These are phyloP conservation scores for Fusarium mangiferae DNA, from an alignment of 2,329 filamentous ascomycete species.

Conservation along the genomic window DNA sequence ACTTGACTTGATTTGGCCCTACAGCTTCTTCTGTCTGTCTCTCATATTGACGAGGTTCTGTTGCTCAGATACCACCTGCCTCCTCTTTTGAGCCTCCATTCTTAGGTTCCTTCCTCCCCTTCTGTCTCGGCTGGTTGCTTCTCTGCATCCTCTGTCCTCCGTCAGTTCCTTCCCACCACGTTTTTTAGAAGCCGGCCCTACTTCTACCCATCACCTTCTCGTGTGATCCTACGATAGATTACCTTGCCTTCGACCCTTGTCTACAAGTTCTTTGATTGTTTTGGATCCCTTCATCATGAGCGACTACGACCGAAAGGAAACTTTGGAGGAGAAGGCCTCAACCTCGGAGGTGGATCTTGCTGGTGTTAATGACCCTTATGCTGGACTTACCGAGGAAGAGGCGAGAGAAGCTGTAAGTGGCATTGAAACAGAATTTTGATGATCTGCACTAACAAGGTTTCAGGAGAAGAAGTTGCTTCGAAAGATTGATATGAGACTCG, in stretches of 20 bases:
- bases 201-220: constrained; percentile 16
- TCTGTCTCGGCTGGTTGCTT: constrained; percentile 37
- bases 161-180: constrained; percentile 35
- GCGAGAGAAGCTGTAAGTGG: constrained; percentile 66
- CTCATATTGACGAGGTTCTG: constrained; percentile 33
- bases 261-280: neutral
- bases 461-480: constrained; percentile 71
- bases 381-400: constrained; percentile 71
- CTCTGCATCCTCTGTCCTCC: constrained; percentile 30
- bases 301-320: constrained; percentile 47
- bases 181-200: constrained; percentile 12
- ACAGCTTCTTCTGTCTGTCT: constrained; percentile 23
- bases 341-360: constrained; percentile 44
- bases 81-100: constrained; percentile 18
- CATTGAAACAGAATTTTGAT: neutral
- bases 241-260: neutral
- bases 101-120: constrained; percentile 1
- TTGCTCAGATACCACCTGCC: neutral
- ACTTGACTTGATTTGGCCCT: neutral
- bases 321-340: constrained; percentile 45
- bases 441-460: constrained; percentile 9
- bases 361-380: constrained; percentile 59
- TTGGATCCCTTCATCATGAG: constrained; percentile 43
- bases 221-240: constrained; percentile 6
- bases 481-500: constrained; percentile 69